Evolutionary conservation across 192 early-diverging fungal genomes (phyloP), one percentile per base, ranked within the genome.

Genomic region (Entomortierella lignicola): DNA sequence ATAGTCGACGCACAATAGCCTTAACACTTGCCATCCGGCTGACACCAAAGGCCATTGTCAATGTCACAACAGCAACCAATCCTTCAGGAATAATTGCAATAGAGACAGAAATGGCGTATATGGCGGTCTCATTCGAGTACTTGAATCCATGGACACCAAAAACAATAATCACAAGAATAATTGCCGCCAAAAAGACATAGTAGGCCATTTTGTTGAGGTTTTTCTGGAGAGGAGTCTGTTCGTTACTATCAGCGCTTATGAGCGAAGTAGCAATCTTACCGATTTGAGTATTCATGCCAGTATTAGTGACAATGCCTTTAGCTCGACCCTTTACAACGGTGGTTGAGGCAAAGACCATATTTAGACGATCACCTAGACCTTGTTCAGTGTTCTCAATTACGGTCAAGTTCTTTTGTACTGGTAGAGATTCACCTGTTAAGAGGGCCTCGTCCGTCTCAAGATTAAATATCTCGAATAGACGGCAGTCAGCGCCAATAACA

Each of bases 21-120:
- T 95, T 91, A 50, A 89, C 85, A 57, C 88, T 86, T 26, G 97
- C 93, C 94, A 98, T 93, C 17, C 91, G 66, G 27, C 83, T 81
- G 26, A 98, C 97, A 73, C 95, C 95, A 60, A 97, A 83, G 12
- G 95, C 94, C 91, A 96, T 96, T 52, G 96, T 96, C 60, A 98
- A 83, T 1, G 97, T 98, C 12, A 79, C 96, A 26, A 98, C 95
- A 27, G 95, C 96, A 50, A 98, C 90, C 17, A 97, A 87, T 63
- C 96, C 97, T 77, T 97, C 96, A 43, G 97, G 97, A 72, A 98
- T 96, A 37, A 97, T 92, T 13, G 94, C 92, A 70, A 98, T 96
- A 15, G 92, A 94, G 47, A 97, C 85, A 37, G 91, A 91, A 43
- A 98, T 91, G 26, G 94, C 97, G 68, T 93, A 93, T 23, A 93